A percentile compares a stretch with the other conserved stretches of the same genome.
phyloP scores from a whole-genome alignment of 495 filamentous ascomycete species.

The Parachaetomium inaequale region DNA sequence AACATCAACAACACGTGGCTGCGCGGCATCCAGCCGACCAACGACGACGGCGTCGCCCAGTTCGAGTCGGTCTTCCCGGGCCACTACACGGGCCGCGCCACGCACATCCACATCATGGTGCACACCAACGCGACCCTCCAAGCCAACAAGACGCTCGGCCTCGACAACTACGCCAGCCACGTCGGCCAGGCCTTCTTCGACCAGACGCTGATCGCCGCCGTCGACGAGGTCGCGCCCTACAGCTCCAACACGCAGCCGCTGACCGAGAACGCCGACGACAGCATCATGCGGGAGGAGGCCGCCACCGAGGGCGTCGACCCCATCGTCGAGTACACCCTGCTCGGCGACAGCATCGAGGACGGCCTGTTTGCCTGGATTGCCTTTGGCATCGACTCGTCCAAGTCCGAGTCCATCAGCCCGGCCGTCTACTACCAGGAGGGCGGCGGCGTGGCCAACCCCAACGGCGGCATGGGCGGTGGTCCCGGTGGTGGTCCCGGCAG shows the following conservation, averaged over 20 bases:
- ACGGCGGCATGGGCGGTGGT: slow-evolving; percentile 10
- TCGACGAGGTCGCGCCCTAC: slow-evolving; percentile 56
- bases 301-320: slow-evolving; percentile 46
- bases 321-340: slow-evolving; percentile 50
- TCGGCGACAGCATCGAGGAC: slow-evolving; percentile 52
- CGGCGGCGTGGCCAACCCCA: slow-evolving; percentile 29
- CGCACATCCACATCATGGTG: slow-evolving; percentile 46
- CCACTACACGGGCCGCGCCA: slow-evolving; percentile 49
- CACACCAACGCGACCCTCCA: slow-evolving; percentile 44
- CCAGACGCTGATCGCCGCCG: slow-evolving; percentile 52
- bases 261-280: slow-evolving; percentile 49
- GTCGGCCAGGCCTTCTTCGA: slow-evolving; percentile 64
- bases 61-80: slow-evolving; percentile 56
- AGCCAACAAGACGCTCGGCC: slow-evolving; percentile 49
- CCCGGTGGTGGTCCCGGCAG: slow-evolving; percentile 4
- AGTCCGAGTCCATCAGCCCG: slow-evolving; percentile 8
- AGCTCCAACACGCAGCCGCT: slow-evolving; percentile 51
- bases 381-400: slow-evolving; percentile 48
- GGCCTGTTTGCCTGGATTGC: slow-evolving; percentile 57
- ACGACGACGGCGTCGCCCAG: slow-evolving; percentile 45
- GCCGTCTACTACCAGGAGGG: slow-evolving; percentile 16
- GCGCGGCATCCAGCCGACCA: slow-evolving; percentile 49
- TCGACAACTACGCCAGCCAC: slow-evolving; percentile 47
- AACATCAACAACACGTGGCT: slow-evolving; percentile 51
- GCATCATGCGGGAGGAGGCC: slow-evolving; percentile 41